These are phyloP conservation scores for Torrubiellomyces zombiae DNA, from an alignment of 2,329 filamentous ascomycete species.

Conservation along the genomic window DNA sequence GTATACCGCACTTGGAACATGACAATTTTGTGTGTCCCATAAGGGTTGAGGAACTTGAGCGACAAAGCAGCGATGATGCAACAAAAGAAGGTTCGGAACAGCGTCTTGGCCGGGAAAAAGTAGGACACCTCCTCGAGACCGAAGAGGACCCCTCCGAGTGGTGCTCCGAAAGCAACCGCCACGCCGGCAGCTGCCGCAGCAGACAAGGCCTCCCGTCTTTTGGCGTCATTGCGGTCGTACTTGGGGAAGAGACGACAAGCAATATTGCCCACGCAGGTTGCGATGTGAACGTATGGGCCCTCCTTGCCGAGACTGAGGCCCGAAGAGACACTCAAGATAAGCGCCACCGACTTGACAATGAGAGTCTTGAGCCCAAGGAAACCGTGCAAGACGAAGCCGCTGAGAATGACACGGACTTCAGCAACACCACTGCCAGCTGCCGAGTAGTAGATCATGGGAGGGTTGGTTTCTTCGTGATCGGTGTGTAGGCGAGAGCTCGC, in stretches of 20 bases:
- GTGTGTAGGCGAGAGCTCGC: conserved; percentile 24
- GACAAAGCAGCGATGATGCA: conserved; percentile 86
- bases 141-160: conserved; percentile 75
- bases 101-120: conserved; percentile 92
- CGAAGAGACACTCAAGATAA: conserved; percentile 81
- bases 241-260: conserved; percentile 85
- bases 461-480: conserved; percentile 19
- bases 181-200: conserved; percentile 85
- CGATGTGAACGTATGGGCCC: conserved; percentile 92
- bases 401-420: conserved; percentile 95
- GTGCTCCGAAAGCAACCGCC: conserved; percentile 85
- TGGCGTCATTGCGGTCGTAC: conserved; percentile 87
- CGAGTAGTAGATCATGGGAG: conserved; percentile 86
- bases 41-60: conserved; percentile 88
- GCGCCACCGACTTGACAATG: conserved; percentile 63
- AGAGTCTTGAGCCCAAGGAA: conserved; percentile 83
- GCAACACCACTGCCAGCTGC: conserved; percentile 92
- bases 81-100: conserved; percentile 96
- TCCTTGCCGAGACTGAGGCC: conserved; percentile 91
- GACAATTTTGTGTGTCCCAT: conserved; percentile 91
- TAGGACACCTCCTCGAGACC: conserved; percentile 91
- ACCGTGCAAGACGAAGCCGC: conserved; percentile 89
- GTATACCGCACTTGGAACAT: conserved; percentile 87
- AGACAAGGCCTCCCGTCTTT: conserved; percentile 83
- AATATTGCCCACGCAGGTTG: conserved; percentile 89